These are phyloP conservation scores for Talaromyces sp. DNA, from an alignment of 2,329 filamentous ascomycete genomes.

Conservation along the genomic window DNA sequence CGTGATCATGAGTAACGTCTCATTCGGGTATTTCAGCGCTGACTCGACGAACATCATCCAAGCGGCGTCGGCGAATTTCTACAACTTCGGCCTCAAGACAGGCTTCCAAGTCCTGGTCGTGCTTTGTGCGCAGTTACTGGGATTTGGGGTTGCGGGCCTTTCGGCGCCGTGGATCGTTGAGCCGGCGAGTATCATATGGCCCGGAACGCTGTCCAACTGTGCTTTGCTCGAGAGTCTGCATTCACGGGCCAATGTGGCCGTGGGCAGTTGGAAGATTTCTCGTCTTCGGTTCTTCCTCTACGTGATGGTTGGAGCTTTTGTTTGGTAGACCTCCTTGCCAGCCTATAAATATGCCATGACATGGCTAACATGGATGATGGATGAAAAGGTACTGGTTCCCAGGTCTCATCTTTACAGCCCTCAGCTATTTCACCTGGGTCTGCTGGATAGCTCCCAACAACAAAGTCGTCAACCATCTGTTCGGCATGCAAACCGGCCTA, in stretches of 20 bases:
- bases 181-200: conserved; percentile 41
- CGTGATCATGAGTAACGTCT: conserved; percentile 49
- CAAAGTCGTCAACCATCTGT: conserved; percentile 46
- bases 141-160: conserved; percentile 41
- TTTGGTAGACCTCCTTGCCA: conserved; percentile 20
- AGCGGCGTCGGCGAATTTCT: conserved; percentile 37
- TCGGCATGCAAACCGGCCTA: conserved; percentile 36
- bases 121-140: conserved; percentile 39
- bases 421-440: conserved; percentile 49
- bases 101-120: conserved; percentile 40
- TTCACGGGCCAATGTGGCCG: conserved; percentile 35
- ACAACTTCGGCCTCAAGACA: conserved; percentile 39
- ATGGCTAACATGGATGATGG: background rate
- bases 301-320: conserved; percentile 28
- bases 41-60: conserved; percentile 48
- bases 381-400: conserved; percentile 51
- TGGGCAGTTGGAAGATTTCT: conserved; percentile 39
- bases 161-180: conserved; percentile 37
- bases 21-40: conserved; percentile 46
- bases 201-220: conserved; percentile 37
- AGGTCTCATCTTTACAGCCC: conserved; percentile 47
- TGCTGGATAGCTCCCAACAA: conserved; percentile 51
- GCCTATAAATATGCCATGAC: background rate
- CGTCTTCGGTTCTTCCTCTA: conserved; percentile 39
- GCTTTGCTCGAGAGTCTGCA: conserved; percentile 40